Percentiles rank a stretch among this genome's conserved stretches.
These are phyloP conservation scores for Talaromyces sp. DNA, from an alignment of 2,329 filamentous ascomycete species.

Conservation along the genomic window DNA sequence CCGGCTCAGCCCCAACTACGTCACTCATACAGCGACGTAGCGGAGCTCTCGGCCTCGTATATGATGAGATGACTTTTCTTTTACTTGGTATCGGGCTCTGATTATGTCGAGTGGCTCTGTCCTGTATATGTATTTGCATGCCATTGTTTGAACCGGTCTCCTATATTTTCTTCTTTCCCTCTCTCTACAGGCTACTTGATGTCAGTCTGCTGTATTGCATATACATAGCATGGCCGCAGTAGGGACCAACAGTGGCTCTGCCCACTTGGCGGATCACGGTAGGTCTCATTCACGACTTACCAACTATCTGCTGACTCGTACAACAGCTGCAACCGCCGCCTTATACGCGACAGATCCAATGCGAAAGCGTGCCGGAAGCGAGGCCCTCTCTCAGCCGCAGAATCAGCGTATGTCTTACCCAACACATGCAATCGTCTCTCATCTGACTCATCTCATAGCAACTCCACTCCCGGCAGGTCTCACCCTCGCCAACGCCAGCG, in stretches of 20 bases:
- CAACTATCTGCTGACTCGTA: background rate
- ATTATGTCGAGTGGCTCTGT: background rate
- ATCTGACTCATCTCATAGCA: constrained; percentile 2
- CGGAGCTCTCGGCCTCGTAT: background rate
- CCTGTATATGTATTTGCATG: background rate
- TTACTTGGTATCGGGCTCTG: no score
- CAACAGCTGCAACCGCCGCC: constrained; percentile 57
- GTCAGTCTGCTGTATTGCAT: background rate
- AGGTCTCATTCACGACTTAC: constrained; percentile 8
- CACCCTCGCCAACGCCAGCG: constrained; percentile 61
- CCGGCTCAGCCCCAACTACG: constrained; percentile 5
- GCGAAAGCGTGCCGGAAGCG: constrained; percentile 24
- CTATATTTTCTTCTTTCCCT: background rate
- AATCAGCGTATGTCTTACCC: constrained; percentile 5
- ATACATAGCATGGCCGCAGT: constrained; percentile 11
- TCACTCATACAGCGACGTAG: background rate
- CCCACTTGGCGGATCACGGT: constrained; percentile 17
- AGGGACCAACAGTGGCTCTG: constrained; percentile 11
- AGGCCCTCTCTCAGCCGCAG: constrained; percentile 3
- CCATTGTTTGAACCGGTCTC: background rate
- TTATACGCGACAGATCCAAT: constrained; percentile 52
- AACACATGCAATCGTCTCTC: background rate
- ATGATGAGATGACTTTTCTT: constrained; percentile 7
- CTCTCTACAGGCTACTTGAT: background rate
- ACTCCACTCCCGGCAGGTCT: constrained; percentile 53